Evolutionary conservation across 2,329 filamentous ascomycete species (phyloP).

Genomic region (Aspergillus oerlinghausenensis): DNA sequence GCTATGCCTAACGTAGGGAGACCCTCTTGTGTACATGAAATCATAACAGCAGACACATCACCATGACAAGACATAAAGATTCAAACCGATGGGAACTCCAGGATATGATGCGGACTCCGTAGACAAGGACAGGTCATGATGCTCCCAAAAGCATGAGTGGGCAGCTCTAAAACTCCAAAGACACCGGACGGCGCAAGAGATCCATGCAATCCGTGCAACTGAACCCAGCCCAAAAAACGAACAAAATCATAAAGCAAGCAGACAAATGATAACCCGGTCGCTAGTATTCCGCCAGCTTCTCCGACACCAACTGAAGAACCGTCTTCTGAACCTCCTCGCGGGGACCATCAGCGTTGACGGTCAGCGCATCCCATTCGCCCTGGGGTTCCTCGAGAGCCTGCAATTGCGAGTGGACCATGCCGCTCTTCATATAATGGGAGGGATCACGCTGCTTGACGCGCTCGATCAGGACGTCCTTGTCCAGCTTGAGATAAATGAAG

Average conservation of each 20-base stretch:
- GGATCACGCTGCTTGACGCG: constrained; percentile 70
- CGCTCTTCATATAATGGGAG: constrained; percentile 90
- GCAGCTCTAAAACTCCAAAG: constrained; percentile 10
- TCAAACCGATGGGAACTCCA: not conserved
- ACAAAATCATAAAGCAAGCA: not conserved
- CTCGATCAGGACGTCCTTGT: constrained; percentile 68
- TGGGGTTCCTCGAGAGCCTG: constrained; percentile 81
- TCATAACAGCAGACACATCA: not conserved
- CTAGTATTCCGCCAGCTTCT: constrained; percentile 48
- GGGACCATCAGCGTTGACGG: constrained; percentile 57
- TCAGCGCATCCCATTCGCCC: constrained; percentile 66
- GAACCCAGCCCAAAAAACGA: constrained; percentile 7
- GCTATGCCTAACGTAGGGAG: not conserved
- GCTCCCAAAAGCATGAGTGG: not conserved
- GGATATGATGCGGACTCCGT: not conserved
- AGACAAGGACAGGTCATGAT: not conserved
- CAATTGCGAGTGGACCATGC: constrained; percentile 93
- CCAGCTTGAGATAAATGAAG: constrained; percentile 84
- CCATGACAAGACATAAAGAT: not conserved
- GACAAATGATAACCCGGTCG: constrained; percentile 7
- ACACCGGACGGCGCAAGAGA: constrained; percentile 6
- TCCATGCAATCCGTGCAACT: not conserved
- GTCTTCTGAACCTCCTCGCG: constrained; percentile 56
- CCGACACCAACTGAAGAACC: constrained; percentile 54
- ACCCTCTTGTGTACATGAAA: not conserved